These are phyloP conservation scores for Somion occarium DNA, from an alignment of 1,284 basidiomycete species.

Conservation along the genomic window DNA sequence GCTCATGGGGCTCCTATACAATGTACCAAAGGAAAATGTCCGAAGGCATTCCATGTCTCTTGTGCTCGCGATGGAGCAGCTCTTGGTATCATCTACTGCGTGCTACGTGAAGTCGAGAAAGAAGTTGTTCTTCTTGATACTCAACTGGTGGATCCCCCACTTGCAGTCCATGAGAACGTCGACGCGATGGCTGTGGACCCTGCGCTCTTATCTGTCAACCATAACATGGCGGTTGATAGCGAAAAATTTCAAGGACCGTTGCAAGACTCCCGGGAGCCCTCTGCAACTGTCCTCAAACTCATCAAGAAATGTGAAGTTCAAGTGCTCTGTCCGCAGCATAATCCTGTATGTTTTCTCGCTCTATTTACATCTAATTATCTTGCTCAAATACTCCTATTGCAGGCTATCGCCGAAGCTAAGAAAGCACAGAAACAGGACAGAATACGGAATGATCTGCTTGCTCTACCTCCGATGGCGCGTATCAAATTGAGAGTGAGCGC, in stretches of 20 bases:
- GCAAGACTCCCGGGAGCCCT: conserved; percentile 23
- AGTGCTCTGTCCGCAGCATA: conserved; percentile 76
- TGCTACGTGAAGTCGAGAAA: conserved; percentile 69
- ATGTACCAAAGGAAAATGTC: conserved; percentile 90
- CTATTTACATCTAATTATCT: conserved; percentile 4
- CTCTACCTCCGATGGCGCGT: conserved; percentile 61
- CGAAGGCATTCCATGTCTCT: conserved; percentile 89
- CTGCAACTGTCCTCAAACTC: conserved; percentile 37
- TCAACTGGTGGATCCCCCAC: conserved; percentile 8
- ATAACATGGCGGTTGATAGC: conserved; percentile 15
- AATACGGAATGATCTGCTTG: conserved; percentile 60
- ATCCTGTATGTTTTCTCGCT: conserved; percentile 56
- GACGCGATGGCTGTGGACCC: conserved; percentile 8
- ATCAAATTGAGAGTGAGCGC: conserved; percentile 79
- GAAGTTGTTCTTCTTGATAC: conserved; percentile 61
- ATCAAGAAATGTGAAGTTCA: conserved; percentile 71
- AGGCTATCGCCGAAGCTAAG: conserved; percentile 70
- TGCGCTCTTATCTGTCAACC: not conserved
- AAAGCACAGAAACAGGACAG: conserved; percentile 65
- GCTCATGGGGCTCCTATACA: conserved; percentile 89
- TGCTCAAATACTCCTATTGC: conserved; percentile 8
- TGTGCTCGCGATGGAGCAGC: conserved; percentile 69
- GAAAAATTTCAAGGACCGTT: not conserved
- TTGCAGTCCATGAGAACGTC: no score
- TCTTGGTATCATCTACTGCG: conserved; percentile 52